These are phyloP conservation scores for Agrocybe chaxingu DNA, from an alignment of 768 basidiomycete species.

Conservation along the genomic window DNA sequence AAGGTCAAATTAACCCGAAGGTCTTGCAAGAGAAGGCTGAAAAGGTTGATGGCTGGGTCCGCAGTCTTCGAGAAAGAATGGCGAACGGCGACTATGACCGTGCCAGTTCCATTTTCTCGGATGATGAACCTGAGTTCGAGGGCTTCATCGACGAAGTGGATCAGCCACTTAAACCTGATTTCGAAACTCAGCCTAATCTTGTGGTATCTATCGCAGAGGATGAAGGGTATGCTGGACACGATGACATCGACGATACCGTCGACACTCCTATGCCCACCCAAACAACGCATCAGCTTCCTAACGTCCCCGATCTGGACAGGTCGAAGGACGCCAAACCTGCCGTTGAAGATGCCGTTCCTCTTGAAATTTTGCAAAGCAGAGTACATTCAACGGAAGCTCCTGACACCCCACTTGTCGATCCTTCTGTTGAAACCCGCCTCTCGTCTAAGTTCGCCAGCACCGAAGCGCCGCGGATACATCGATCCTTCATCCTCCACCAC, in stretches of 20 bases:
- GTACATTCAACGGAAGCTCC: slow-evolving; percentile 31
- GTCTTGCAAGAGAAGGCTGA: slow-evolving; percentile 66
- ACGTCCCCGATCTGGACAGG: slow-evolving; percentile 23
- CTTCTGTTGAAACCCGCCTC: slow-evolving; percentile 19
- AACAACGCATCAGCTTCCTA: slow-evolving; percentile 21
- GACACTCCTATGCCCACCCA: slow-evolving; percentile 35
- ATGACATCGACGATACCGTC: slow-evolving; percentile 15
- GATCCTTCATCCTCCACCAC: slow-evolving; percentile 69
- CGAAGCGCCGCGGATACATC: slow-evolving; percentile 45
- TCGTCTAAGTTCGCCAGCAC: slow-evolving; percentile 33
- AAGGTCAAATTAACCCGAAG: slow-evolving; percentile 80
- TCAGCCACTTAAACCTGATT: slow-evolving; percentile 15
- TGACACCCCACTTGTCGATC: slow-evolving; percentile 10
- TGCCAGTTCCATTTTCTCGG: slow-evolving; percentile 59
- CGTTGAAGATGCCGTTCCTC: slow-evolving; percentile 59
- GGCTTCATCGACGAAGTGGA: slow-evolving; percentile 24
- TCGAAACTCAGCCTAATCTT: slow-evolving; percentile 12
- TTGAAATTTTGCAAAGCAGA: slow-evolving; percentile 64
- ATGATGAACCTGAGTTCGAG: slow-evolving; percentile 21
- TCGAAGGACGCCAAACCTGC: slow-evolving; percentile 44
- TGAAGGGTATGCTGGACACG: slow-evolving; percentile 18
- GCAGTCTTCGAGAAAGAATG: slow-evolving; percentile 64
- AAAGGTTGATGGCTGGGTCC: slow-evolving; percentile 84
- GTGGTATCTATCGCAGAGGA: slow-evolving; percentile 9
- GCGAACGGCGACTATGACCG: slow-evolving; percentile 60